Percentiles rank a stretch among this genome's conserved stretches.
Conservation (phyloP, 805 yeast species). For the Candida silvatica region DNA sequence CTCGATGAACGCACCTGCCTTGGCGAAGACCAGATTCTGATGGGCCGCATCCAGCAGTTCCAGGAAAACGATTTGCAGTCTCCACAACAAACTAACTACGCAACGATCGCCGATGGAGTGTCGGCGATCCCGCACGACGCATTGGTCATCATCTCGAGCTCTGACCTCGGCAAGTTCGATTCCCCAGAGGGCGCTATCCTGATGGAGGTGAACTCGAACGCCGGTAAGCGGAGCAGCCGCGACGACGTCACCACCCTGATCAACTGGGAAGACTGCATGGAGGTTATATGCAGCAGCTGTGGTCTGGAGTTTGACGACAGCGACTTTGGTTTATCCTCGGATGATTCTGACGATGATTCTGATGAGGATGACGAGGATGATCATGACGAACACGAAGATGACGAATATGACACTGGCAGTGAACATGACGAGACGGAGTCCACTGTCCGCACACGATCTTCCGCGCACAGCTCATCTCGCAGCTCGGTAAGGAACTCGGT, state of each 20-base stretch:
- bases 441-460: no score
- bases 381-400: slow-evolving; percentile 1
- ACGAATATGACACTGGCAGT: background rate
- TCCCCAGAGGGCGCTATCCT: slow-evolving; percentile 13
- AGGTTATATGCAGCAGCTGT: slow-evolving; percentile 21
- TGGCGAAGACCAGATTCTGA: slow-evolving; percentile 7
- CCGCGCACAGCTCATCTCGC: no score
- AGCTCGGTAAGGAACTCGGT: no score
- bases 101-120: background rate
- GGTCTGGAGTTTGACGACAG: slow-evolving; percentile 27
- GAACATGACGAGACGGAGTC: no score
- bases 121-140: no score
- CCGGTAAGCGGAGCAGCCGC: slow-evolving; percentile 6
- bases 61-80: background rate
- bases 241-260: slow-evolving; percentile 16
- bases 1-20: background rate
- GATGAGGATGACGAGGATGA: slow-evolving; percentile 3
- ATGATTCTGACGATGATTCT: slow-evolving; percentile 3
- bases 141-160: slow-evolving; percentile 19
- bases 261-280: slow-evolving; percentile 29
- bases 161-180: slow-evolving; percentile 10
- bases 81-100: no score
- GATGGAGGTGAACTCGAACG: slow-evolving; percentile 19
- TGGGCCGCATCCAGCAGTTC: background rate
- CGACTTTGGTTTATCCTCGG: slow-evolving; percentile 20